phyloP scores from a whole-genome alignment of 768 basidiomycete genomes.

The Leccinum pellstonianum region DNA sequence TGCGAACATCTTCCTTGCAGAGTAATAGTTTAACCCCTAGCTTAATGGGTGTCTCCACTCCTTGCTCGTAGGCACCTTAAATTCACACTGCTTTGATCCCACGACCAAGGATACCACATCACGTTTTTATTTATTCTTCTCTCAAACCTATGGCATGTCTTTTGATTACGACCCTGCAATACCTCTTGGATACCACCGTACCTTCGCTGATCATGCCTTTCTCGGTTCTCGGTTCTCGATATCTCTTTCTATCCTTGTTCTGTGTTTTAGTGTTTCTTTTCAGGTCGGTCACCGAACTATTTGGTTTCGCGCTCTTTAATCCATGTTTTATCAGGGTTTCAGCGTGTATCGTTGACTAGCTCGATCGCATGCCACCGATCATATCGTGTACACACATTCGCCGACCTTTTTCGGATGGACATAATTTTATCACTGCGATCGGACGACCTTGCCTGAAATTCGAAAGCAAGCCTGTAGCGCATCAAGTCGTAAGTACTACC shows the following conservation, averaged over 20 bases:
- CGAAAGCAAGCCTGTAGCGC: not conserved
- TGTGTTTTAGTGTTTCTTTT: conserved; percentile 3
- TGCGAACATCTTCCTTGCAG: conserved; percentile 17
- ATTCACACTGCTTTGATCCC: conserved; percentile 7
- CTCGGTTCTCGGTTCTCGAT: not conserved
- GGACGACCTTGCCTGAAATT: not conserved
- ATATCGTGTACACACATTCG: conserved; percentile 12
- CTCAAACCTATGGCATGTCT: conserved; percentile 7
- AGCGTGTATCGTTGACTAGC: conserved; percentile 14
- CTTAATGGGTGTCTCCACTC: conserved; percentile 19
- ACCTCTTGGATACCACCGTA: conserved; percentile 27
- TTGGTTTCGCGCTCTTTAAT: conserved; percentile 2
- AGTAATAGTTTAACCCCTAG: conserved; percentile 21
- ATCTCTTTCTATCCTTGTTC: not conserved
- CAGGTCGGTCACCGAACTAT: conserved; percentile 1
- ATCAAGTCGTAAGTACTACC: not conserved
- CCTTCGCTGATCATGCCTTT: conserved; percentile 6
- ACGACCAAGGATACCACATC: conserved; percentile 14
- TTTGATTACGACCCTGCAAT: conserved; percentile 13
- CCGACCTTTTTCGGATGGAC: conserved; percentile 4
- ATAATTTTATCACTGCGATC: not conserved
- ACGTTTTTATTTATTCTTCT: conserved; percentile 10
- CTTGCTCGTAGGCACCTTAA: conserved; percentile 7
- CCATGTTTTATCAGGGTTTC: conserved; percentile 7
- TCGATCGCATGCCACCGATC: conserved; percentile 12